Evolutionary conservation across 441 rosid genomes (phyloP).

Genomic region (Corymbia calophylla): DNA sequence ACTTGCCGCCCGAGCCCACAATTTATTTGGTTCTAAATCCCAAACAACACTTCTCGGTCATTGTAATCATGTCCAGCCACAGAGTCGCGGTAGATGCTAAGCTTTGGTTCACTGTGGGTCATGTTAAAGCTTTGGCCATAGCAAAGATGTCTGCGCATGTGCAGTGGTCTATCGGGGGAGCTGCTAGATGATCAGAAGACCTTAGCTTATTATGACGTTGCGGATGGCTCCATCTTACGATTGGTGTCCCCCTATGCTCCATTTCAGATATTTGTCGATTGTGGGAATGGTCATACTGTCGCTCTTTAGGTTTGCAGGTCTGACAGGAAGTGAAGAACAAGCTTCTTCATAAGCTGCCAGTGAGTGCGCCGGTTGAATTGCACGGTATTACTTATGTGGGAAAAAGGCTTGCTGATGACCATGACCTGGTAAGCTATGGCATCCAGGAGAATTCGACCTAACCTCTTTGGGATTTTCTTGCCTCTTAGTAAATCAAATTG

Average conservation of each 20-base stretch:
- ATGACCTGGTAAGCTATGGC: not conserved
- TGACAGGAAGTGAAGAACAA: not conserved
- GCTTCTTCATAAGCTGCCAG: not conserved
- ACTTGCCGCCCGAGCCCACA: not conserved
- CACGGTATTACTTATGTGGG: not conserved
- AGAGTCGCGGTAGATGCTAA: fast-evolving
- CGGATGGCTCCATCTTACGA: not conserved
- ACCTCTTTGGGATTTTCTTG: not conserved
- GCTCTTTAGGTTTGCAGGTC: not conserved
- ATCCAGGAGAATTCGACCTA: not conserved
- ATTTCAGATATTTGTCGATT: too few relatives aligned
- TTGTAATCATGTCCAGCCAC: fast-evolving
- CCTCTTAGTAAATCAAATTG: not conserved
- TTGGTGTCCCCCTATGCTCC: not conserved
- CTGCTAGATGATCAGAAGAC: not conserved
- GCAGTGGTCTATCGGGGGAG: not conserved
- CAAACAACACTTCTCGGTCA: not conserved
- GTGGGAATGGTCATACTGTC: not conserved
- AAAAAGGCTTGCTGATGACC: not conserved
- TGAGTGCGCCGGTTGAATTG: not conserved
- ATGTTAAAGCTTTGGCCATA: not conserved
- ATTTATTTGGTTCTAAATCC: not conserved
- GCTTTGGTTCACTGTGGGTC: not conserved
- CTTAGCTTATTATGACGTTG: too few relatives aligned
- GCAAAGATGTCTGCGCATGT: not conserved